These are phyloP conservation scores for Corylus americana DNA, from an alignment of 306 rosid genomes.

Conservation along the genomic window DNA sequence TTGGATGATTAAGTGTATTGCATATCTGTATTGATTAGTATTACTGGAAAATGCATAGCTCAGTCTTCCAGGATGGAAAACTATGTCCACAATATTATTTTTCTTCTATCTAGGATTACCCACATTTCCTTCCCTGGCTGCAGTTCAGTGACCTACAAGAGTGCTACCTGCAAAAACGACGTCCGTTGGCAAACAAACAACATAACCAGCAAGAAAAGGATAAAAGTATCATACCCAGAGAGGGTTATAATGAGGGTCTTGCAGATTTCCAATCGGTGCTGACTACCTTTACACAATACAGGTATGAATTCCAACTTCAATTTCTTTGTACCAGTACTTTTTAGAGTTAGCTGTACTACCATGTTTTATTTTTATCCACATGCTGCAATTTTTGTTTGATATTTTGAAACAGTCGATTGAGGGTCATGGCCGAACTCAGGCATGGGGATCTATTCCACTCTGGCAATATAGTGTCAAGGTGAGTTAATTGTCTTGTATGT, in stretches of 20 bases:
- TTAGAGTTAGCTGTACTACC: not conserved
- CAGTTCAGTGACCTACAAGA: slow-evolving; percentile 96
- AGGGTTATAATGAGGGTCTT: slow-evolving; percentile 83
- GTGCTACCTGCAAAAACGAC: slow-evolving; percentile 91
- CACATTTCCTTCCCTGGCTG: slow-evolving; percentile 31
- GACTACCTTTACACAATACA: slow-evolving; percentile 82
- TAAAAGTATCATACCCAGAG: slow-evolving; percentile 58
- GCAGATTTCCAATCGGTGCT: slow-evolving; percentile 87
- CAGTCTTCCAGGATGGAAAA: slow-evolving; percentile 11
- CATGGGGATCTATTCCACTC: slow-evolving; percentile 90
- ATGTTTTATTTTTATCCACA: not conserved
- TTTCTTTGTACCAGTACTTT: slow-evolving; percentile 7
- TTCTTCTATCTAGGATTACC: slow-evolving; percentile 15
- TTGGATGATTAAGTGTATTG: not conserved
- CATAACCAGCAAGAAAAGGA: slow-evolving; percentile 60
- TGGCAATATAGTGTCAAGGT: slow-evolving; percentile 97
- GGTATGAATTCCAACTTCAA: slow-evolving; percentile 49
- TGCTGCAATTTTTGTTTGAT: slow-evolving; percentile 5
- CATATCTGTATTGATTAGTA: not conserved
- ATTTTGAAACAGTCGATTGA: slow-evolving; percentile 74
- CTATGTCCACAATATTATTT: slow-evolving; percentile 12
- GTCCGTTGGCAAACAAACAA: slow-evolving; percentile 62
- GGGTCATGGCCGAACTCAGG: slow-evolving; percentile 92
- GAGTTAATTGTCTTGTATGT: slow-evolving; percentile 25
- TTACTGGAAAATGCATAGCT: not conserved